Evolutionary conservation across 371 early-diverging fungal species (phyloP).

Genomic region (Mucor piriformis): DNA sequence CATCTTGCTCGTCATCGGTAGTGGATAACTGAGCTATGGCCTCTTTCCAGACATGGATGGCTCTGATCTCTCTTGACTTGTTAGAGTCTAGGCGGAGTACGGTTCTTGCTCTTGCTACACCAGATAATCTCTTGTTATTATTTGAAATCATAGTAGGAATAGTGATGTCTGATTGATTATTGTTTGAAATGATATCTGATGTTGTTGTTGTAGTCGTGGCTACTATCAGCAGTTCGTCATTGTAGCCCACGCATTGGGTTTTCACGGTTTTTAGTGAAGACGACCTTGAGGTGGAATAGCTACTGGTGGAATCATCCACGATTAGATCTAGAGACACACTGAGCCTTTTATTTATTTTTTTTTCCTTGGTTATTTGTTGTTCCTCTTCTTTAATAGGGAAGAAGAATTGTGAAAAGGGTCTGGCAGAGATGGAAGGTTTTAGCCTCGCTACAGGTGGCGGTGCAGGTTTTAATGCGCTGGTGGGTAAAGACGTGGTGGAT

Average conservation of each 20-base stretch:
- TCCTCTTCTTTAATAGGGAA: slow-evolving; percentile 11
- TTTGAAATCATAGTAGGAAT: slow-evolving; percentile 3
- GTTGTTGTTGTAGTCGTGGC: not conserved
- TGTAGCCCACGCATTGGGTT: not conserved
- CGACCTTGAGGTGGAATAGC: slow-evolving; percentile 13
- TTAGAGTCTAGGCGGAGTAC: slow-evolving; percentile 19
- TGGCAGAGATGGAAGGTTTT: slow-evolving; percentile 9
- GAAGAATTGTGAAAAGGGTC: slow-evolving; percentile 30
- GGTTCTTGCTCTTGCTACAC: slow-evolving; percentile 25
- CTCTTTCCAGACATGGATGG: slow-evolving; percentile 23
- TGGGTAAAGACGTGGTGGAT: not conserved
- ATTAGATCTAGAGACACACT: slow-evolving; percentile 12
- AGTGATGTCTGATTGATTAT: slow-evolving; percentile 10
- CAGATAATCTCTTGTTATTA: slow-evolving; percentile 14
- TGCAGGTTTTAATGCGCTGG: not conserved
- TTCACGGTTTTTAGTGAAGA: slow-evolving; percentile 20
- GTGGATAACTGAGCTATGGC: slow-evolving; percentile 12
- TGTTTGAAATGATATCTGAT: too few relatives aligned
- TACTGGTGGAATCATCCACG: not conserved
- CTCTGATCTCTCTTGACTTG: slow-evolving; percentile 18
- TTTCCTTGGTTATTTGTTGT: slow-evolving; percentile 14
- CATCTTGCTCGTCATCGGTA: not conserved
- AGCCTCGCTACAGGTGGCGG: slow-evolving; percentile 4
- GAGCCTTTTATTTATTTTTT: slow-evolving; percentile 1
- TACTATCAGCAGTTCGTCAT: too few relatives aligned